Evolutionary conservation across 345 rosid genomes (phyloP).

Genomic region (Leavenworthia alabamica): DNA sequence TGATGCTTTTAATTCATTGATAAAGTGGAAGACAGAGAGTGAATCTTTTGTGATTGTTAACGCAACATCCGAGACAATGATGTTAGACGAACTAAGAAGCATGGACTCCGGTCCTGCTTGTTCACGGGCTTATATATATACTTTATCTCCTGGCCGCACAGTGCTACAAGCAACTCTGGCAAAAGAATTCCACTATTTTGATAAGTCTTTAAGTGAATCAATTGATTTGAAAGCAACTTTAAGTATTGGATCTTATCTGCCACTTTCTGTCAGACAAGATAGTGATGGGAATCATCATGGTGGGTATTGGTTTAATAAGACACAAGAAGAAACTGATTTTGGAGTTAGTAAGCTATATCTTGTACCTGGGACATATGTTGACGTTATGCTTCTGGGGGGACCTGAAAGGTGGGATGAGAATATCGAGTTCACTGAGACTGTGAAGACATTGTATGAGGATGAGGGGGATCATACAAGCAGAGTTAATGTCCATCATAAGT

Average conservation of each 20-base stretch:
- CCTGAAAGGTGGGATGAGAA: slow-evolving; percentile 74
- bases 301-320: slow-evolving; percentile 68
- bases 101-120: slow-evolving; percentile 56
- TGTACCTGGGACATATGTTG: slow-evolving; percentile 76
- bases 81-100: slow-evolving; percentile 34
- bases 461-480: slow-evolving; percentile 30
- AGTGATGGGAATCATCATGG: slow-evolving; percentile 81
- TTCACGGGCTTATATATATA: slow-evolving; percentile 59
- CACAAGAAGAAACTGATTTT: slow-evolving; percentile 36
- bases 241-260: slow-evolving; percentile 68
- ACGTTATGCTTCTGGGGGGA: slow-evolving; percentile 70
- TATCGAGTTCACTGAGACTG: slow-evolving; percentile 52
- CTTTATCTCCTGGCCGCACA: slow-evolving; percentile 69
- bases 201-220: slow-evolving; percentile 47
- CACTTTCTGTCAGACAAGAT: slow-evolving; percentile 55
- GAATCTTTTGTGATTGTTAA: slow-evolving; percentile 58
- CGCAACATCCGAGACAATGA: slow-evolving; percentile 40
- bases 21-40: slow-evolving; percentile 73
- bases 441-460: slow-evolving; percentile 42
- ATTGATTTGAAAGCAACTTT: slow-evolving; percentile 60
- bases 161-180: slow-evolving; percentile 68
- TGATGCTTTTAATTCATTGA: slow-evolving; percentile 63
- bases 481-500: slow-evolving; percentile 38
- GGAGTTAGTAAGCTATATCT: slow-evolving; percentile 57
- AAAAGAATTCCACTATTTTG: slow-evolving; percentile 50